phyloP scores from a whole-genome alignment of 352 stramenopile species.

The Phytophthora citricola region DNA sequence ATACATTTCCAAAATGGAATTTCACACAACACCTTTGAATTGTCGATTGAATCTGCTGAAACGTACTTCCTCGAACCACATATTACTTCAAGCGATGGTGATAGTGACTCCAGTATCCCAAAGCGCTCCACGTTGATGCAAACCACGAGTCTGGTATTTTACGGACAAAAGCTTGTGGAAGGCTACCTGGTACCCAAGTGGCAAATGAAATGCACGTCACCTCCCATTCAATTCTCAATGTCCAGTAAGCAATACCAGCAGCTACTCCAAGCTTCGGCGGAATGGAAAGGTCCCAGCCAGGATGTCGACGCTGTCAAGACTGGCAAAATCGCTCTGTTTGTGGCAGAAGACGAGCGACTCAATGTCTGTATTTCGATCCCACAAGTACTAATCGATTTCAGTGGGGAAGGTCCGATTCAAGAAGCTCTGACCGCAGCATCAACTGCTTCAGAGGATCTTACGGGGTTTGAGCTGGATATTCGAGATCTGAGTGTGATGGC shows the following conservation, averaged over 20 bases:
- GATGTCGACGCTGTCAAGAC: not conserved
- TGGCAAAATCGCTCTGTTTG: conserved; percentile 40
- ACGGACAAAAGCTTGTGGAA: conserved; percentile 57
- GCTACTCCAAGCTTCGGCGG: conserved; percentile 64
- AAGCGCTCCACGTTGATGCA: conserved; percentile 70
- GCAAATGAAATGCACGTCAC: conserved; percentile 67
- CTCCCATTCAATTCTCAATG: conserved; percentile 78
- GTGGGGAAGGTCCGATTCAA: conserved; percentile 47
- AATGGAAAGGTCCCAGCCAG: conserved; percentile 44
- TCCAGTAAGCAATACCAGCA: conserved; percentile 74
- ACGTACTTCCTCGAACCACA: conserved; percentile 66
- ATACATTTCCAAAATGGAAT: conserved; percentile 62
- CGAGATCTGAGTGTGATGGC: conserved; percentile 66
- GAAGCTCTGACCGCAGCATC: conserved; percentile 18
- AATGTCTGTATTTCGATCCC: conserved; percentile 70
- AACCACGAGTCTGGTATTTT: conserved; percentile 69
- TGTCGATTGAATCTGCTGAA: conserved; percentile 63
- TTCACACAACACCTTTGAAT: conserved; percentile 58
- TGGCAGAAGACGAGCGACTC: conserved; percentile 68
- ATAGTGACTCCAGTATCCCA: conserved; percentile 8
- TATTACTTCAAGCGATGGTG: not conserved
- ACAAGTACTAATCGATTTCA: conserved; percentile 68
- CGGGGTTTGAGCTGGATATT: conserved; percentile 73
- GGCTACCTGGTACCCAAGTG: conserved; percentile 54
- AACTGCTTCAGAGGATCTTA: conserved; percentile 18